phyloP scores from a whole-genome alignment of 1,284 basidiomycete genomes.

The Ceratobasidium sp. region DNA sequence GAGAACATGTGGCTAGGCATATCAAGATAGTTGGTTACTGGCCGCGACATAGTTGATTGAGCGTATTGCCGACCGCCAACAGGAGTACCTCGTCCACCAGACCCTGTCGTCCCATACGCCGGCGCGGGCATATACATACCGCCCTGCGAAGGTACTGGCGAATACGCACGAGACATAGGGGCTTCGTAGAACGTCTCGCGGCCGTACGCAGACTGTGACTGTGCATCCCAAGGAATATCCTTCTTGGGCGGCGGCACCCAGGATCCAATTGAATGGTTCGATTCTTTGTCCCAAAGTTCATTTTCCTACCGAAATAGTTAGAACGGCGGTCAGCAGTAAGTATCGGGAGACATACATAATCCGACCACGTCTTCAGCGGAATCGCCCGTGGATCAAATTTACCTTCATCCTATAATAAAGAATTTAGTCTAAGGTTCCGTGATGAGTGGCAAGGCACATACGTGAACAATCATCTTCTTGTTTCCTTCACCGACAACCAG shows the following conservation, averaged over 20 bases:
- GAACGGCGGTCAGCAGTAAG: constrained; percentile 24
- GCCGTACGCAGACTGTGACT: constrained; percentile 77
- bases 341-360: constrained; percentile 67
- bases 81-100: constrained; percentile 35
- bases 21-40: constrained; percentile 71
- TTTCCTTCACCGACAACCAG: constrained; percentile 93
- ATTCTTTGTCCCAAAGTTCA: constrained; percentile 96
- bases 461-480: constrained; percentile 94
- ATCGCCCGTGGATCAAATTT: constrained; percentile 93
- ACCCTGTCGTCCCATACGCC: constrained; percentile 19
- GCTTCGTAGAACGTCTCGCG: constrained; percentile 79
- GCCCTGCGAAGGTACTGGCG: constrained; percentile 72
- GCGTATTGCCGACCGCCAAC: constrained; percentile 42
- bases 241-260: constrained; percentile 77
- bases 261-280: constrained; percentile 87
- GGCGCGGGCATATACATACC: constrained; percentile 38
- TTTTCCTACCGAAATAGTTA: constrained; percentile 68
- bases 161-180: constrained; percentile 61
- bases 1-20: constrained; percentile 43
- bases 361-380: constrained; percentile 95
- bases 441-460: constrained; percentile 53
- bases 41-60: constrained; percentile 68
- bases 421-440: constrained; percentile 24
- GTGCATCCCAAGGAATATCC: constrained; percentile 76
- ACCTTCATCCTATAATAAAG: constrained; percentile 81